Evolutionary conservation across 495 filamentous ascomycete genomes (phyloP).

Genomic region (Hyphodiscus hymeniophilus): DNA sequence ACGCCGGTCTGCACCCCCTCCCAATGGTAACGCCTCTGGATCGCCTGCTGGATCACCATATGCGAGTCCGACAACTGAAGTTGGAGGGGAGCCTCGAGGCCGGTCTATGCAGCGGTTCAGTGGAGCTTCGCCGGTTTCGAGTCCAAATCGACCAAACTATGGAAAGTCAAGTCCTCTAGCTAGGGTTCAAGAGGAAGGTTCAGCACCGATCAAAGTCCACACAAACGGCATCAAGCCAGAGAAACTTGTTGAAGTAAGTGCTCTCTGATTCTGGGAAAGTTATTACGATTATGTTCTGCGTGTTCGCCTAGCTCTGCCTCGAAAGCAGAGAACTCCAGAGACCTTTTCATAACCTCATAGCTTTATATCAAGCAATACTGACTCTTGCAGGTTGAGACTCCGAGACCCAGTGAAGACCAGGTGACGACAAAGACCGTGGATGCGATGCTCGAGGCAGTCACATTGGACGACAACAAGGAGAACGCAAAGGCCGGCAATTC

Average conservation of each 20-base stretch:
- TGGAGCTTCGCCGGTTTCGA: slow-evolving; percentile 40
- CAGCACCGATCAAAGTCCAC: slow-evolving; percentile 19
- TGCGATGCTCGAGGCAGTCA: slow-evolving; percentile 13
- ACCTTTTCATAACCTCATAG: too few relatives aligned
- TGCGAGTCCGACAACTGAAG: slow-evolving; percentile 36
- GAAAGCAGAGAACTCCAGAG: too few relatives aligned
- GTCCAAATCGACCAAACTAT: slow-evolving; percentile 42
- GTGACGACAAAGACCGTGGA: slow-evolving; percentile 20
- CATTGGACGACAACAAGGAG: slow-evolving; percentile 26
- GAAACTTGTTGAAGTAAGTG: slow-evolving; percentile 43
- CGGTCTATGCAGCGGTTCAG: slow-evolving; percentile 46
- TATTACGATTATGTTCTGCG: too few relatives aligned
- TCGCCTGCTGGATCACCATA: slow-evolving; percentile 44
- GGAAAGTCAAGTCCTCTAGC: slow-evolving; percentile 44
- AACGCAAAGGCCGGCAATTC: slow-evolving; percentile 21
- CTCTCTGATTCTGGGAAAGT: too few relatives aligned
- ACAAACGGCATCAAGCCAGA: slow-evolving; percentile 16
- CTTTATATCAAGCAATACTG: too few relatives aligned
- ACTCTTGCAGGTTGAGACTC: too few relatives aligned
- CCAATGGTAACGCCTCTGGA: slow-evolving; percentile 5
- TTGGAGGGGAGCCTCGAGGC: slow-evolving; percentile 36
- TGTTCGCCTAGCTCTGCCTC: too few relatives aligned
- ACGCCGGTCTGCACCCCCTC: slow-evolving; percentile 27
- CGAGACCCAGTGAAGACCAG: slow-evolving; percentile 38
- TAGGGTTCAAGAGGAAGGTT: slow-evolving; percentile 42